phyloP scores from a whole-genome alignment of 805 yeast genomes.

The Metschnikowia kunwiensis region DNA sequence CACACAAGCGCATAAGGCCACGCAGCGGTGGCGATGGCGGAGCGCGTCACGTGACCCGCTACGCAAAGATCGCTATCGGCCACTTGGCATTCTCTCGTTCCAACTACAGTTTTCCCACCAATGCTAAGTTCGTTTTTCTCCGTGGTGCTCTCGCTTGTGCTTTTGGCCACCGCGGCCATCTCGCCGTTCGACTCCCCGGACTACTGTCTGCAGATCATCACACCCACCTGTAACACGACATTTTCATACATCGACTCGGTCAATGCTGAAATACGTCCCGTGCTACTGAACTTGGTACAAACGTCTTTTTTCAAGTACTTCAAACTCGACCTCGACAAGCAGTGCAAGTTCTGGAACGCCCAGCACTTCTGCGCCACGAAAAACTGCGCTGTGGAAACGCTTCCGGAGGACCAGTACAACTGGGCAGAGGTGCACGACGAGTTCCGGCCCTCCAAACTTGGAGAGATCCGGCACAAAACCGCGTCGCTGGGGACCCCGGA shows the following conservation, averaged over 20 bases:
- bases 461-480: conserved; percentile 33
- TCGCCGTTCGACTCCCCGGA: conserved; percentile 43
- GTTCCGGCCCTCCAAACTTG: conserved; percentile 72
- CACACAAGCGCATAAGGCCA: no score
- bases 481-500: conserved; percentile 16
- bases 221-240: conserved; percentile 45
- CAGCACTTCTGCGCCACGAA: conserved; percentile 81
- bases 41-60: conserved; percentile 6
- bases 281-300: conserved; percentile 54
- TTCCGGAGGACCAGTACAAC: conserved; percentile 61
- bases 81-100: conserved; percentile 3
- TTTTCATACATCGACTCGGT: conserved; percentile 41
- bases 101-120: neutral
- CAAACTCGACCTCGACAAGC: conserved; percentile 74
- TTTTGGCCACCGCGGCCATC: conserved; percentile 10
- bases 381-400: conserved; percentile 84
- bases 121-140: conserved; percentile 10
- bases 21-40: conserved; percentile 5
- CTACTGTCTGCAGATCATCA: conserved; percentile 44
- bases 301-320: conserved; percentile 87
- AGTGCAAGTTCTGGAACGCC: conserved; percentile 85
- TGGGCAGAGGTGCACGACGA: conserved; percentile 57
- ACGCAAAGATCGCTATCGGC: conserved; percentile 9
- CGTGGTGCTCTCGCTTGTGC: conserved; percentile 7
- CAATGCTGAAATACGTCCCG: conserved; percentile 40